Evolutionary conservation across 768 basidiomycete species (phyloP).

Genomic region (Coprinopsis sp.): DNA sequence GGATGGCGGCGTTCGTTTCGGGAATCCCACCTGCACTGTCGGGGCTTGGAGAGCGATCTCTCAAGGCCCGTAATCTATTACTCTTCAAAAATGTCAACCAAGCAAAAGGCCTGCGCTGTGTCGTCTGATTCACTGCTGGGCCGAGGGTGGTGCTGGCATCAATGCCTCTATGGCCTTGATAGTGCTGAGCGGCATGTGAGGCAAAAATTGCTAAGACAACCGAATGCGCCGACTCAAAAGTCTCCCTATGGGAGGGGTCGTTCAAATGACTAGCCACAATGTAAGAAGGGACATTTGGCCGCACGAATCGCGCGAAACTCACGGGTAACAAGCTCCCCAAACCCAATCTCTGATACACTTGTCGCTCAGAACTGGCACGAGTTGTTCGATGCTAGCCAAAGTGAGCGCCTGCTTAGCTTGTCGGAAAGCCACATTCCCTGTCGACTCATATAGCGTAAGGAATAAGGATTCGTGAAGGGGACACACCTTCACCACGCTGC

Average conservation of each 20-base stretch:
- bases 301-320: constrained; percentile 24
- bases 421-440: constrained; percentile 7
- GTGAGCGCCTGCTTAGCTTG: constrained; percentile 55
- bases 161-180: constrained; percentile 15
- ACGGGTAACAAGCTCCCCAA: constrained; percentile 65
- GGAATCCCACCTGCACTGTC: background rate
- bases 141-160: background rate
- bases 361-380: constrained; percentile 57
- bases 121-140: no score
- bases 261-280: constrained; percentile 48
- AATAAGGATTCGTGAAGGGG: background rate
- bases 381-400: constrained; percentile 73
- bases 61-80: background rate
- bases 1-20: constrained; percentile 3
- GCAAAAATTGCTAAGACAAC: constrained; percentile 74
- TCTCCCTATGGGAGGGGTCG: constrained; percentile 58
- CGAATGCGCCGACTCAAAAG: constrained; percentile 86
- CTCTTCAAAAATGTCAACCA: background rate
- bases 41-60: background rate
- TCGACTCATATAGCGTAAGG: background rate
- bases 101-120: background rate
- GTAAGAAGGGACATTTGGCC: constrained; percentile 8
- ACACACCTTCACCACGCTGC: constrained; percentile 23
- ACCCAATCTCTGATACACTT: constrained; percentile 50
- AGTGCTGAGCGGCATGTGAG: constrained; percentile 43